Evolutionary conservation across 176 grass and related monocot genomes (phyloP), one percentile per base, ranked within the genome.

Genomic region (Avena sativa): DNA sequence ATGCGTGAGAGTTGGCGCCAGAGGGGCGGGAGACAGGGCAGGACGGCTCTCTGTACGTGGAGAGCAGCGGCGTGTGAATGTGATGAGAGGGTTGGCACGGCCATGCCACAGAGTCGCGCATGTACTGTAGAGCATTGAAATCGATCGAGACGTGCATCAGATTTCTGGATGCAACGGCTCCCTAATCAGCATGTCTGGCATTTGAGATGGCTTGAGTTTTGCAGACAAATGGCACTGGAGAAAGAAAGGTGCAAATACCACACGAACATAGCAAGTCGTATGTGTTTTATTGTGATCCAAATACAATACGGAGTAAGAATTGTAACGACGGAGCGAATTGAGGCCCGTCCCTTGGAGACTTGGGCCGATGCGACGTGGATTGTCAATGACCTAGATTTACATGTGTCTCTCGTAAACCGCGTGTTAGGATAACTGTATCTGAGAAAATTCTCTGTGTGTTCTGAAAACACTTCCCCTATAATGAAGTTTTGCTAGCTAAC

Each of bases 1-100:
- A 86, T 86, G 85, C 75, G 86, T 11, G 63, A 82, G 88, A 90
- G 88, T 92, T 92, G 94, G 94, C 89, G 59, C 81, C 89, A 90
- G 94, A 78, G 48, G 8, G 40, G 44, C 6, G 21, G 84, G 28
- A 32, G 59, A 58, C 17, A 10, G 25, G 65, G 3, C 20, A 28
- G 73, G 51, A 13, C 79, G 40, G 55, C 23, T 23, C 59, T 6
- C 71, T 79, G 91, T 21, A 70, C 19, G 46, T 48, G n/a, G 81
- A 38, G 88, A 48, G 46, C 88, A 83, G 67, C 30, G 43, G 46
- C 75, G 68, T 53, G 9, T 80, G 81, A 91, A 38, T 53, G 9
- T 80, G 81, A 91, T 57, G 15, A 57, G 17, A 57, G 52, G 52
- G 19, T 43, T 43, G 57, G 4, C 46, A 17, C 55, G 55, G 6